phyloP scores from a whole-genome alignment of 805 yeast species.

The Cyberlindnera misumaiensis region DNA sequence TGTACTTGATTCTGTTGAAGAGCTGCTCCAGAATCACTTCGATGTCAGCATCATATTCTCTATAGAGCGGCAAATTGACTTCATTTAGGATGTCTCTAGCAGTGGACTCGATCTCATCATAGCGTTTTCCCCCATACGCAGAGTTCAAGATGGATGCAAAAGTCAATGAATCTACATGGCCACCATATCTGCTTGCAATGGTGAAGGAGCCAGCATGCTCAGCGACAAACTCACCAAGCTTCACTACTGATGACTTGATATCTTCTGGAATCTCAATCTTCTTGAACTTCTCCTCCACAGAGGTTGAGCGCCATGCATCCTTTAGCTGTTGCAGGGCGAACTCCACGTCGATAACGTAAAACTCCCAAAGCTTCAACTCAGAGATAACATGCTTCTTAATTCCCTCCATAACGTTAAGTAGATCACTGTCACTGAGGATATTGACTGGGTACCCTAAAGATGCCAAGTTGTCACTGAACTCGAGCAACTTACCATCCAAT shows the following conservation, averaged over 20 bases:
- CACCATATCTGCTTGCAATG: conserved; percentile 43
- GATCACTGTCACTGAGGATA: conserved; percentile 44
- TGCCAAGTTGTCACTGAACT: conserved; percentile 54
- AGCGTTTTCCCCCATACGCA: conserved; percentile 21
- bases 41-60: conserved; percentile 68
- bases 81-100: conserved; percentile 62
- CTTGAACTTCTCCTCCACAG: conserved; percentile 9
- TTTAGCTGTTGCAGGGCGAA: conserved; percentile 34
- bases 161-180: conserved; percentile 42
- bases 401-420: conserved; percentile 58
- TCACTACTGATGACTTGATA: conserved; percentile 30
- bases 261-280: conserved; percentile 40
- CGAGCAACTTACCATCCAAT: conserved; percentile 61
- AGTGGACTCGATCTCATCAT: conserved; percentile 27
- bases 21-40: conserved; percentile 60
- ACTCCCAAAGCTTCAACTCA: conserved; percentile 77
- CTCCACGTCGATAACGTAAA: conserved; percentile 61
- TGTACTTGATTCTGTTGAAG: conserved; percentile 66
- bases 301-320: conserved; percentile 26
- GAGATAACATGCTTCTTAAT: conserved; percentile 62
- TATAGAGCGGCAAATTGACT: conserved; percentile 67
- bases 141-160: conserved; percentile 47
- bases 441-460: conserved; percentile 56
- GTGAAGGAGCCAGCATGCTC: conserved; percentile 31
- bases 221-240: conserved; percentile 43